Evolutionary conservation across 2,329 filamentous ascomycete genomes (phyloP), one percentile per base, ranked within the genome.

Genomic region (Fusarium mangiferae): DNA sequence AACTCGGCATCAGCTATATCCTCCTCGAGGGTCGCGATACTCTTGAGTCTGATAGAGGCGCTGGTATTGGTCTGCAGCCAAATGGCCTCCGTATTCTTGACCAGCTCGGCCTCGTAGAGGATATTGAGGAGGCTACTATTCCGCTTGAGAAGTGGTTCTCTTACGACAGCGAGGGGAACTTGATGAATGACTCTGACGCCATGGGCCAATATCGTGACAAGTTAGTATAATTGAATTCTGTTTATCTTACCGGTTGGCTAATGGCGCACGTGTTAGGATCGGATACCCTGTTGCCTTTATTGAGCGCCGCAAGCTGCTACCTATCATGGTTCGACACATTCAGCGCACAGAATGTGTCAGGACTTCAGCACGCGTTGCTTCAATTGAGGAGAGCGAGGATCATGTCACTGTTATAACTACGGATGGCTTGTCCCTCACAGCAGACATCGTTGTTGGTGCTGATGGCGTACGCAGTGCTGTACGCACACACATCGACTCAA

Each of bases 21-120:
- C 58, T 61, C 3, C 58, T 61, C 1, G 58, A 61, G 15, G 48
- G 46, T 0, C 58, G 58, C 0, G 30, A 61, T 30, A 55, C 46
- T 20, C 58, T 61, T 6, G 48, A 61, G 48, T 61, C 58, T 24
- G 58, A 61, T 7, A 42, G 58, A 55, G 58, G 58, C 12, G 58
- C 58, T 35, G 58, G 58, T 5, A 61, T 61, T 18, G 58, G 58
- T 8, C 12, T 61, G 15, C 58, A 61, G 28, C 58, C 58, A 11
- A 61, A 61, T 26, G 58, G 58, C 0, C 38, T 61, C 11, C 58
- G 58, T 24, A 55, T 61, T 1, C 58, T 61, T 4, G 58, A 61
- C 9, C 58, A 61, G 1, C 58, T 61, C 0, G 58, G 48, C 3
- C 58, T 61, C 14, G n/a, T 61, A 14, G 58, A 61, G 28, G 48